Evolutionary conservation across 805 yeast genomes (phyloP).

Genomic region (Spencermartinsiella europaea): DNA sequence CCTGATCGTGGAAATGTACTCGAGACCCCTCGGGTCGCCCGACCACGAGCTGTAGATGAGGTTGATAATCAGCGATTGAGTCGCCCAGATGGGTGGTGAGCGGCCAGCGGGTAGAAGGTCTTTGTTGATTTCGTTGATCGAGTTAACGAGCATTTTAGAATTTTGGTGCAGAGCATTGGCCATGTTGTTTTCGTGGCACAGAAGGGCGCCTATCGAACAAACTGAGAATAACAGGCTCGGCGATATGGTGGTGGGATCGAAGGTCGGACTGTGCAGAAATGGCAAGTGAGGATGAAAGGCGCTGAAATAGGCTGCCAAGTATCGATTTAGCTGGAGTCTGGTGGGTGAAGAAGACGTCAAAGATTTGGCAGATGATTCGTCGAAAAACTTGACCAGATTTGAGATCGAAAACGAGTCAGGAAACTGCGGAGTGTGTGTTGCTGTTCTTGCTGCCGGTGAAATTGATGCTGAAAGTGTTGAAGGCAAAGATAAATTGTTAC

Average conservation of each 20-base stretch:
- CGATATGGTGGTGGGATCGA: constrained; percentile 27
- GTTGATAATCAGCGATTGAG: constrained; percentile 26
- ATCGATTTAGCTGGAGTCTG: constrained; percentile 27
- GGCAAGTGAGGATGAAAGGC: constrained; percentile 32
- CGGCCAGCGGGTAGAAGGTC: constrained; percentile 25
- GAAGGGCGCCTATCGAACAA: constrained; percentile 32
- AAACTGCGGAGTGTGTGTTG: constrained; percentile 16
- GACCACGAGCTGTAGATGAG: constrained; percentile 29
- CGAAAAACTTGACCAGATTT: constrained; percentile 15
- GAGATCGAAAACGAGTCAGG: constrained; percentile 9
- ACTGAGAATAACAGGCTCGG: constrained; percentile 31
- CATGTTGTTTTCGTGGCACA: constrained; percentile 25
- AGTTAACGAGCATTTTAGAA: constrained; percentile 25
- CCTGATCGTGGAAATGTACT: constrained; percentile 25
- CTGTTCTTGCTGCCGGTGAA: neutral
- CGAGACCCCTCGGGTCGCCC: constrained; percentile 30
- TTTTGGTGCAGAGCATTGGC: constrained; percentile 27
- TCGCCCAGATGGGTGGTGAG: constrained; percentile 27
- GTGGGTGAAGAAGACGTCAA: constrained; percentile 17
- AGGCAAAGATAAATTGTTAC: too few relatives aligned
- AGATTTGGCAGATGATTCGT: neutral
- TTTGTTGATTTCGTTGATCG: constrained; percentile 24
- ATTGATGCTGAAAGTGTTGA: too few relatives aligned
- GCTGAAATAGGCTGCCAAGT: constrained; percentile 29
- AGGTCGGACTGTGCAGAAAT: constrained; percentile 31